Evolutionary conservation across 768 basidiomycete genomes (phyloP).

Genomic region (Botryobasidium botryosum): DNA sequence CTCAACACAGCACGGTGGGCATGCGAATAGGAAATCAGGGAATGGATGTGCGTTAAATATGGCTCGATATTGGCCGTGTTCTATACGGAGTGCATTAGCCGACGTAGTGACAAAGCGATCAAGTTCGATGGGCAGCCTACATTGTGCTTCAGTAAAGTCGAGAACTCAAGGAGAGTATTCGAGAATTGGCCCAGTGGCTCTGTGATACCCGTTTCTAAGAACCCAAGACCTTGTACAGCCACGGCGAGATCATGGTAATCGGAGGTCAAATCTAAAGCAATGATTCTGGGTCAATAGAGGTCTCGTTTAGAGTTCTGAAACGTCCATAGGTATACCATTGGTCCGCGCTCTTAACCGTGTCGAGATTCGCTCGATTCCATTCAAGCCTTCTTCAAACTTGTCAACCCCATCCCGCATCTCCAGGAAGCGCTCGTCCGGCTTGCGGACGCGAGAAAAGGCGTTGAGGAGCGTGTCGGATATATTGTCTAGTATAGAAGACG

Average conservation of each 20-base stretch:
- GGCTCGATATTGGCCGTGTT: slow-evolving; percentile 86
- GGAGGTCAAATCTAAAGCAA: slow-evolving; percentile 69
- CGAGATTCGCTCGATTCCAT: slow-evolving; percentile 64
- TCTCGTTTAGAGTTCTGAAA: not conserved
- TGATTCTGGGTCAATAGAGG: not conserved
- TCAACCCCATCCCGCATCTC: slow-evolving; percentile 83
- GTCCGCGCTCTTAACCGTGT: slow-evolving; percentile 62
- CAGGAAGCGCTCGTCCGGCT: slow-evolving; percentile 92
- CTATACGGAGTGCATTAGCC: slow-evolving; percentile 23
- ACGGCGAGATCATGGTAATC: slow-evolving; percentile 97
- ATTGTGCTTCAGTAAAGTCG: slow-evolving; percentile 68
- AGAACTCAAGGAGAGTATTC: slow-evolving; percentile 89
- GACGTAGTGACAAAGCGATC: not conserved
- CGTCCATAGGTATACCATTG: slow-evolving; percentile 40
- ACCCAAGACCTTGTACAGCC: slow-evolving; percentile 91
- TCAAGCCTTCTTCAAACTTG: slow-evolving; percentile 91
- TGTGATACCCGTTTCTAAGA: slow-evolving; percentile 95
- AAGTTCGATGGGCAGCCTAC: slow-evolving; percentile 26
- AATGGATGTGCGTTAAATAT: slow-evolving; percentile 77
- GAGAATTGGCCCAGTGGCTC: slow-evolving; percentile 96
- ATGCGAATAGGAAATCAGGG: slow-evolving; percentile 83
- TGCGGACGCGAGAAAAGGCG: slow-evolving; percentile 87
- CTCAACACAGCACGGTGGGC: slow-evolving; percentile 89
- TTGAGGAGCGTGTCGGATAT: slow-evolving; percentile 92
- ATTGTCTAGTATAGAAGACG: slow-evolving; percentile 76